Conservation (phyloP, 2,329 filamentous ascomycete genomes). For the Aspergillus neoniger region DNA sequence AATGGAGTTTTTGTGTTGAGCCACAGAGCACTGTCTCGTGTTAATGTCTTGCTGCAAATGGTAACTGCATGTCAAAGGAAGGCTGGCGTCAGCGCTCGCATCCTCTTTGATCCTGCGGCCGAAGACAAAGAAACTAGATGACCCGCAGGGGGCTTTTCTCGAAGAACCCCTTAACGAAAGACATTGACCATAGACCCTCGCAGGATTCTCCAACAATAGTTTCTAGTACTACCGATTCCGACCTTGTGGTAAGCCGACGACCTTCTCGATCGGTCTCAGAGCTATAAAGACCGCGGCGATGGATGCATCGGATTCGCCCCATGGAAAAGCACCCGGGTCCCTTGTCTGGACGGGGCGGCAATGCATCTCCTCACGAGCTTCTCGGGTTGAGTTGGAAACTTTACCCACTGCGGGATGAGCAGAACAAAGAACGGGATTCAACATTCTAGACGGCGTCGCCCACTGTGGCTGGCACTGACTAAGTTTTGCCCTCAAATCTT, state of each 20-base stretch:
- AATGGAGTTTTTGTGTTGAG: constrained; percentile 31
- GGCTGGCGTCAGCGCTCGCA: background rate
- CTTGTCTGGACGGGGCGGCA: background rate
- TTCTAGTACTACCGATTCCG: background rate
- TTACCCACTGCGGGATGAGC: background rate
- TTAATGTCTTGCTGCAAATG: background rate
- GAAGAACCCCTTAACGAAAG: background rate
- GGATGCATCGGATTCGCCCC: background rate
- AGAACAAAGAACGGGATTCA: too few species aligned
- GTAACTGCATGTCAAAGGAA: background rate
- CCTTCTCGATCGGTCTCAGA: background rate
- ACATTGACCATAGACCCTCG: background rate
- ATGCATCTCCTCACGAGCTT: too few species aligned
- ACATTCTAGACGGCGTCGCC: too few species aligned
- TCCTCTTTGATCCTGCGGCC: background rate
- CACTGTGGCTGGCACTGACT: too few species aligned
- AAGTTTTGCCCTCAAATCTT: too few species aligned
- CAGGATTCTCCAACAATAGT: background rate
- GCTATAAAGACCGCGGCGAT: background rate
- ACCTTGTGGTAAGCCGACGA: background rate
- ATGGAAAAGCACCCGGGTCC: background rate
- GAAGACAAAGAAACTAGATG: background rate
- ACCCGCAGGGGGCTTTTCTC: background rate
- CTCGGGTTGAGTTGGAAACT: too few species aligned
- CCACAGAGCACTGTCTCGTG: constrained; percentile 7